Evolutionary conservation across 2,329 filamentous ascomycete species (phyloP), one percentile per base, ranked within the genome.

Genomic region (Sporothrix mexicana): DNA sequence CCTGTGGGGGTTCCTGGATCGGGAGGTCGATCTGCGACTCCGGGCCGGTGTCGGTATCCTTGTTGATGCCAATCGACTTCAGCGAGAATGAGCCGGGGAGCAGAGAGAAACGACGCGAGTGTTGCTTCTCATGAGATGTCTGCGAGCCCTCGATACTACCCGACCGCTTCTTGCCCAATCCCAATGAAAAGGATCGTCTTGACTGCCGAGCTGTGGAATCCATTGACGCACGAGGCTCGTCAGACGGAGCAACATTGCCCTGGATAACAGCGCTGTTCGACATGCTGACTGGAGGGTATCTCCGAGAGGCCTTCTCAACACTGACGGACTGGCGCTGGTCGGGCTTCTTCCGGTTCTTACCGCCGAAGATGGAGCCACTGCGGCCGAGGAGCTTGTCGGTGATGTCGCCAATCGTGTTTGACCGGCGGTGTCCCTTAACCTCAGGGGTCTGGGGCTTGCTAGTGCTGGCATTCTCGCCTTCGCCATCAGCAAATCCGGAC

Each of bases 281-380:
- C 94, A 98, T 97, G 83, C 94, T 97, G 66, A 95, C 92, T 3
- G 95, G 95, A 72, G 95, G 95, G 78, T 98, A 97, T 75, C 88
- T 91, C 80, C 89, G 91, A 70, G 88, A 72, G 0, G 73, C 84
- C 75, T 91, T 90, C 80, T 93, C 73, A 23, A 43, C 45, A 1
- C 53, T 61, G 5, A 72, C 51, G 0, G 73, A 74, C 73, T 76
- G 76, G 71, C 77, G 79, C 71, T 80, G 78, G 72, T 86, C 87
- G 9, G 83, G 78, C 74, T 86, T 84, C 80, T 86, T 88, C 79
- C 86, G 86, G 76, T 80, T 80, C 79, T 84, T 84, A 53, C 88
- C 87, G n/a, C 92, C 90, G 79, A 96, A 95, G 73, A 96, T 86
- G 9, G 93, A 96, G 15, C 92, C 92, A 76, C 91, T 93, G 74